Evolutionary conservation across 441 rosid species (phyloP), one percentile per base, ranked within the genome.

Genomic region (Flueggea neowawraea): DNA sequence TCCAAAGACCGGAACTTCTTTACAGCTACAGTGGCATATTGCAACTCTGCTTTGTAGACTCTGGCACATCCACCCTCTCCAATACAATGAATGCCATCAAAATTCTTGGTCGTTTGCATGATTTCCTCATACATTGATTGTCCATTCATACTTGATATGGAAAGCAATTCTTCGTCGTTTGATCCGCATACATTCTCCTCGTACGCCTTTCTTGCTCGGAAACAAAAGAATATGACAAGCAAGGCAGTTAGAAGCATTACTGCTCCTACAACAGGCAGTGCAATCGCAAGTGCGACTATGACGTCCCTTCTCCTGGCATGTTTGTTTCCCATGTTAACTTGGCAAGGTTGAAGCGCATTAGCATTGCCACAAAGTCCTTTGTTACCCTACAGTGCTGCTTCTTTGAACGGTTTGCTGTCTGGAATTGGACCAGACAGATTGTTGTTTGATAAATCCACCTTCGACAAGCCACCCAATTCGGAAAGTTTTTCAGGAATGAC

Each of bases 371-470:
- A 77, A 43, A 82, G 45, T 5, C 70, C 72, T 13, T 14, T 50
- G 12, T 79, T 82, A 28, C 72, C 77, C 45, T 58, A 36, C 10
- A 79, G 39, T 10, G 63, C 78, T 17, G 79, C 78, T 3, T 64
- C 32, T 10, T n/a, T 57, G 59, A 82, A 79, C 10, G 75, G 76
- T 47, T 71, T 50, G 60, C 10, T 68, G 52, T 71, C 32, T 0
- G 84, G 79, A 52, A 80, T 15, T 3, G 68, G 75, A 32, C 84
- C 84, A 13, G 32, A 16, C 39, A 79, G 47, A 31, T 69, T 50
- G 17, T 79, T 79, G 28, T 69, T 31, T 3, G 80, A 82, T 17
- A 82, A 28, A 11, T 77, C 80, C 2, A 77, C 62, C 2, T 32
- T 2, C 9, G 3, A 5, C 55, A 71, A 48, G 16, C 69, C 54